These are phyloP conservation scores for Monoraphidium neglectum DNA, from an alignment of 139 green algal genomes.

Conservation along the genomic window DNA sequence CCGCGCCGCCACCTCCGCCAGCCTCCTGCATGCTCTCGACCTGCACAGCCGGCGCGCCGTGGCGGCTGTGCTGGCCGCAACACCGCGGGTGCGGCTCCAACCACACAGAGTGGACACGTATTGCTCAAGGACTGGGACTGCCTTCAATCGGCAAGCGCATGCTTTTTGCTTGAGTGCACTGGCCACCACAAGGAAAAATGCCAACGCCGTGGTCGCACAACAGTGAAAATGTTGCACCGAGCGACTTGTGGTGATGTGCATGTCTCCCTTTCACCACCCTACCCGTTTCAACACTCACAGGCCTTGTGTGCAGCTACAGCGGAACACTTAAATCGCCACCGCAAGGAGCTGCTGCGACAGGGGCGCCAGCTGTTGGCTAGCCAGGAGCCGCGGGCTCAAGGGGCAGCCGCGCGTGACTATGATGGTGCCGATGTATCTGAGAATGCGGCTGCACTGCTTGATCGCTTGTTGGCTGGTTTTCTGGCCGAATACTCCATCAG, in stretches of 20 bases:
- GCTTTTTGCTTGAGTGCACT: too few species aligned
- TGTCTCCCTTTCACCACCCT: too few species aligned
- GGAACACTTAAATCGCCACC: background rate
- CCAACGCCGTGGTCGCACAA: too few species aligned
- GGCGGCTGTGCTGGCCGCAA: background rate
- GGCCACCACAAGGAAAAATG: too few species aligned
- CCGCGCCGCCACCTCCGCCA: constrained; percentile 6
- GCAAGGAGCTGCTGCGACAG: constrained; percentile 17
- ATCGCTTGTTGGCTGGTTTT: background rate
- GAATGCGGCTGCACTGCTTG: background rate
- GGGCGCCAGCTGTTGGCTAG: background rate
- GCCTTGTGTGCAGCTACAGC: background rate
- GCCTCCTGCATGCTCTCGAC: background rate
- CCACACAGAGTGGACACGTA: too few species aligned
- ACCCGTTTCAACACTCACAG: too few species aligned
- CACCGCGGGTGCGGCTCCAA: constrained; percentile 2
- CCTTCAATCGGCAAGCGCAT: background rate
- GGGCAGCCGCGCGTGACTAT: background rate
- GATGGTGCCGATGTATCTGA: background rate
- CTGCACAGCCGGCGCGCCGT: constrained; percentile 1
- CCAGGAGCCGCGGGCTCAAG: background rate
- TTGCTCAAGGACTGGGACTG: background rate
- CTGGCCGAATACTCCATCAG: background rate
- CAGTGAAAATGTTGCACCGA: too few species aligned
- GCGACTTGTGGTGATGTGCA: too few species aligned